These are phyloP conservation scores for Hanseniaspora taiwanica DNA, from an alignment of 805 yeast genomes.

Conservation along the genomic window DNA sequence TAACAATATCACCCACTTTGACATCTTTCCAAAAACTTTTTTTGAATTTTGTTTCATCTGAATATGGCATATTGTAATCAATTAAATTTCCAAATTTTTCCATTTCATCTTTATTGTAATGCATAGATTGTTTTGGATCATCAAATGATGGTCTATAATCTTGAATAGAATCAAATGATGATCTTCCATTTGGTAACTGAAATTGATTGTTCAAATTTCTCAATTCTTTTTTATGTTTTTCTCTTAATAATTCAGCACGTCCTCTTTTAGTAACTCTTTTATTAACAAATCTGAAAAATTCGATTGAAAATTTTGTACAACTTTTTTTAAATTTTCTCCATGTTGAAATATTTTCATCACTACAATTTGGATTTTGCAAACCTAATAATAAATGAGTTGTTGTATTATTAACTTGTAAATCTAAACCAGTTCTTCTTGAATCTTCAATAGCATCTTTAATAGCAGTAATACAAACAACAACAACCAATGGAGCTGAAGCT, in stretches of 20 bases:
- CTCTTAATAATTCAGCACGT: constrained; percentile 23
- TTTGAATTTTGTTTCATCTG: constrained; percentile 22
- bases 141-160: constrained; percentile 21
- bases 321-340: constrained; percentile 64
- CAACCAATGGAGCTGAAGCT: constrained; percentile 67
- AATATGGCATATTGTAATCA: constrained; percentile 38
- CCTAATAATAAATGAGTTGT: constrained; percentile 50
- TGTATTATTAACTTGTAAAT: constrained; percentile 66
- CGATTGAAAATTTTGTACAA: constrained; percentile 22
- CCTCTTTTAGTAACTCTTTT: constrained; percentile 25
- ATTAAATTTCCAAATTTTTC: constrained; percentile 28
- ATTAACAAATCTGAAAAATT: constrained; percentile 15
- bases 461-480: constrained; percentile 62
- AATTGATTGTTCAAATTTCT: constrained; percentile 16
- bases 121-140: constrained; percentile 15
- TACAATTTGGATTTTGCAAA: constrained; percentile 43
- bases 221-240: constrained; percentile 17
- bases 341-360: constrained; percentile 45
- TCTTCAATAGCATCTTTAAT: constrained; percentile 74
- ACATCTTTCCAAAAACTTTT: constrained; percentile 50
- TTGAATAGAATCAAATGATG: constrained; percentile 26
- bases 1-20: constrained; percentile 57
- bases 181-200: constrained; percentile 18
- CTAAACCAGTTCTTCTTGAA: constrained; percentile 57
- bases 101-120: constrained; percentile 28